Evolutionary conservation across 108 stramenopile species (phyloP).

Genomic region (Poteriospumella lacustris): DNA sequence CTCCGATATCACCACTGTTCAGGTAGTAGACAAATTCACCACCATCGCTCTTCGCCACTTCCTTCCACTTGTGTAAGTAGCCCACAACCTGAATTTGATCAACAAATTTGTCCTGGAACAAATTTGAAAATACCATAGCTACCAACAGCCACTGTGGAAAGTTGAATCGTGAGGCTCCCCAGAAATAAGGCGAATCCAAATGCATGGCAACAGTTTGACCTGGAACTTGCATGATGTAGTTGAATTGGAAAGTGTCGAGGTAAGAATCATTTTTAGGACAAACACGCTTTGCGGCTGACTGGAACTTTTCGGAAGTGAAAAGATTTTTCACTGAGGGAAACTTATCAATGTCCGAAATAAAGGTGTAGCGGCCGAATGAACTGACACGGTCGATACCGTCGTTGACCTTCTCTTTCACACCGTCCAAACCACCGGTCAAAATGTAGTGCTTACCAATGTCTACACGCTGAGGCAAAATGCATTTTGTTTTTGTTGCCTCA

Average conservation of each 20-base stretch:
- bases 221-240: conserved; percentile 36
- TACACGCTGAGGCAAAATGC: conserved; percentile 36
- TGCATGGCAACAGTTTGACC: conserved; percentile 41
- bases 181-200: conserved; percentile 33
- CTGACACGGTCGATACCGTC: background rate
- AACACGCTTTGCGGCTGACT: conserved; percentile 14
- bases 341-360: conserved; percentile 26
- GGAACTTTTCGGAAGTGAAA: conserved; percentile 23
- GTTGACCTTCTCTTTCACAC: conserved; percentile 19
- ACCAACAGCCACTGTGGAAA: conserved; percentile 44
- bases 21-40: conserved; percentile 38
- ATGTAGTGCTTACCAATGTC: conserved; percentile 31
- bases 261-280: conserved; percentile 28
- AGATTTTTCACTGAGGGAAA: conserved; percentile 8
- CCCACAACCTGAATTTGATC: conserved; percentile 39
- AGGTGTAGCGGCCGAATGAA: conserved; percentile 30
- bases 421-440: conserved; percentile 33
- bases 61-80: conserved; percentile 34
- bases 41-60: background rate
- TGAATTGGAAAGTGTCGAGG: conserved; percentile 44
- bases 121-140: conserved; percentile 33
- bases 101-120: conserved; percentile 34
- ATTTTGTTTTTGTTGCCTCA: conserved; percentile 8
- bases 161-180: conserved; percentile 29
- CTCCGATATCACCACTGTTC: background rate